Percentiles rank a stretch among this genome's conserved stretches.
These are phyloP conservation scores for Epichloe typhina DNA, from an alignment of 2,329 filamentous ascomycete genomes.

Conservation along the genomic window DNA sequence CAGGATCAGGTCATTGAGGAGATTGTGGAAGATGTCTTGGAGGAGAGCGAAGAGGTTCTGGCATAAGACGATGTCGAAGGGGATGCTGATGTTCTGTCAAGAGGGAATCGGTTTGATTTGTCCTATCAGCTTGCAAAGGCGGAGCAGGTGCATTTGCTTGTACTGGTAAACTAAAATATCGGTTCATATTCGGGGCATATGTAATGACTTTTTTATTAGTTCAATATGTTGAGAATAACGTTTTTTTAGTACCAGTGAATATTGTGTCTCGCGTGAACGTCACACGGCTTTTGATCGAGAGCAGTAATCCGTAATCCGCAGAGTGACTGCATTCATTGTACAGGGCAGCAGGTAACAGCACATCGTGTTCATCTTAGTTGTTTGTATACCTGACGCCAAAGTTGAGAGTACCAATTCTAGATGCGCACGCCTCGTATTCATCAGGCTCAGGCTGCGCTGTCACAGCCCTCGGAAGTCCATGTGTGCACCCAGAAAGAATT, in stretches of 20 bases:
- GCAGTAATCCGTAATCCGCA: background rate
- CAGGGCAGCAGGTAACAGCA: too few relatives aligned
- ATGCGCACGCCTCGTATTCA: too few relatives aligned
- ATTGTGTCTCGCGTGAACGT: background rate
- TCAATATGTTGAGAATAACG: background rate
- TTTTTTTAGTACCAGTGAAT: background rate
- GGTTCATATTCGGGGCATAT: conserved; percentile 2
- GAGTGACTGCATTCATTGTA: too few relatives aligned
- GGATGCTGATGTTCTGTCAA: background rate
- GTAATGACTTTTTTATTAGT: conserved; percentile 2
- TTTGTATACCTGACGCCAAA: too few relatives aligned
- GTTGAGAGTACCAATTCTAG: too few relatives aligned
- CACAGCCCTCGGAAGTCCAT: background rate
- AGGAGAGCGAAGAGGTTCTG: conserved; percentile 73
- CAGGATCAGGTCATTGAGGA: conserved; percentile 77
- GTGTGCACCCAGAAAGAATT: background rate
- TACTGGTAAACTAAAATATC: conserved; percentile 16
- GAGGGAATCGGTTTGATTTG: conserved; percentile 1
- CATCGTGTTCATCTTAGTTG: too few relatives aligned
- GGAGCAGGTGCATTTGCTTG: conserved; percentile 19
- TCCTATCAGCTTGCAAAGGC: conserved; percentile 15
- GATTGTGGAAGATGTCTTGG: conserved; percentile 68
- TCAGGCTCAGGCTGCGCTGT: too few relatives aligned
- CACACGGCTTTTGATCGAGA: background rate
- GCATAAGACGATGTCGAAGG: conserved; percentile 14